Evolutionary conservation across 495 filamentous ascomycete genomes (phyloP).

Genomic region (Corynascus novoguineensis): DNA sequence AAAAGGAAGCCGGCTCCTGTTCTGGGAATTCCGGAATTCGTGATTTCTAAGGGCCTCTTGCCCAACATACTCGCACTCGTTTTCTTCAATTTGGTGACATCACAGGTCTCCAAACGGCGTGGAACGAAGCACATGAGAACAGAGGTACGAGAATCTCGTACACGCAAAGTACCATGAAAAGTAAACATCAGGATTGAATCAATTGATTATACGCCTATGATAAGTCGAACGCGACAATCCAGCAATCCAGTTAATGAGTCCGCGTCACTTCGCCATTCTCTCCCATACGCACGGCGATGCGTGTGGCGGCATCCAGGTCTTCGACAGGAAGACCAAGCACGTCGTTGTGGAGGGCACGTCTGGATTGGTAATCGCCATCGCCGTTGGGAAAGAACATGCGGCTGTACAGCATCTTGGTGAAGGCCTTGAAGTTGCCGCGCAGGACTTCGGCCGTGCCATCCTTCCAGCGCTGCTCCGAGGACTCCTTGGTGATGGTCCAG

Average conservation of each 20-base stretch:
- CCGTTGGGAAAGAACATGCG: constrained; percentile 46
- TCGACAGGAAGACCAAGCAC: constrained; percentile 51
- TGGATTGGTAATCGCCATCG: constrained; percentile 26
- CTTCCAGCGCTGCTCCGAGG: constrained; percentile 38
- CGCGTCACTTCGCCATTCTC: not conserved
- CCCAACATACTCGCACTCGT: too few species aligned
- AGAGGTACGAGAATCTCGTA: too few species aligned
- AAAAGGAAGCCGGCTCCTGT: too few species aligned
- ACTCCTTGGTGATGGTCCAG: constrained; percentile 51
- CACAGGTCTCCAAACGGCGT: too few species aligned
- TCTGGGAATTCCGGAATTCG: too few species aligned
- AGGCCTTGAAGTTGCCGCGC: constrained; percentile 36
- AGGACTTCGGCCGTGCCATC: constrained; percentile 34
- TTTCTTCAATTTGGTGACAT: too few species aligned
- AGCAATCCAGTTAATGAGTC: not conserved
- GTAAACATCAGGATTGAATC: too few species aligned
- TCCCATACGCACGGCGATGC: constrained; percentile 26
- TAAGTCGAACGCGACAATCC: too few species aligned
- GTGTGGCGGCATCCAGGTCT: constrained; percentile 52
- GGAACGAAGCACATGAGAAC: too few species aligned
- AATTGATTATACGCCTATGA: too few species aligned
- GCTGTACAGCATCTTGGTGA: constrained; percentile 48
- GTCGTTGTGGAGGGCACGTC: constrained; percentile 40
- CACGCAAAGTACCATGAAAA: too few species aligned
- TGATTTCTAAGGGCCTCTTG: too few species aligned